Evolutionary conservation across 768 basidiomycete species (phyloP), one percentile per base, ranked within the genome.

Genomic region (Macrolepiota dolichaula): DNA sequence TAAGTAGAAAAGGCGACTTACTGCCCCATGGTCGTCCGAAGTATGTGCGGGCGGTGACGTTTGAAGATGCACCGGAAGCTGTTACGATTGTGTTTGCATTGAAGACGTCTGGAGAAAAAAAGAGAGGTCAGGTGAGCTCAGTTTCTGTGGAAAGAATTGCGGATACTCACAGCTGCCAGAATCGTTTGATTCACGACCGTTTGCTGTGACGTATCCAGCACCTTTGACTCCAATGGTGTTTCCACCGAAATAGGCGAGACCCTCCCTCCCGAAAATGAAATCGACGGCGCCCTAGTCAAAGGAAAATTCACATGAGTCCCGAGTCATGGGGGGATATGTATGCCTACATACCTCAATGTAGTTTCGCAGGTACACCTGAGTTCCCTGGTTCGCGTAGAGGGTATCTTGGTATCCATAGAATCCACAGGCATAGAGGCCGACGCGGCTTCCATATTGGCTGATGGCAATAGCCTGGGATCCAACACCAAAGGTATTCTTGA

Each of bases 341-440:
- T n/a, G 17, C 13, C 1, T 19, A 44, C 67, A 35, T 40, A 79
- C 80, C 71, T 83, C 75, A 57, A 85, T 83, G 58, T 80, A 81
- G 1, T 74, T 74, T 58, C 70, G 72, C 53, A 79, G 66, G 64
- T 77, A 83, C 0, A 83, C 80, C 54, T 84, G 82, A 1, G 77
- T 78, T 9, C 82, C 82, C 50, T 72, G 62, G 55, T 81, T 78
- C 9, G 79, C 76, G 37, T 73, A 74, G 17, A 82, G 63, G 0
- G 80, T 83, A 51, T 83, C 82, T 65, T 84, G 79, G 60, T 77
- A 78, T 15, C 80, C 80, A 60, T 72, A 76, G 63, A 81, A 78
- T 13, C 74, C 74, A 62, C 79, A 82, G 1, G 73, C 79, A 57
- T 82, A 80, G 15, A 80, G 65, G 0, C 80, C 79, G 2, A 76